Evolutionary conservation across 2,329 filamentous ascomycete species (phyloP), one percentile per base, ranked within the genome.

Genomic region (Botrytis byssoidea): DNA sequence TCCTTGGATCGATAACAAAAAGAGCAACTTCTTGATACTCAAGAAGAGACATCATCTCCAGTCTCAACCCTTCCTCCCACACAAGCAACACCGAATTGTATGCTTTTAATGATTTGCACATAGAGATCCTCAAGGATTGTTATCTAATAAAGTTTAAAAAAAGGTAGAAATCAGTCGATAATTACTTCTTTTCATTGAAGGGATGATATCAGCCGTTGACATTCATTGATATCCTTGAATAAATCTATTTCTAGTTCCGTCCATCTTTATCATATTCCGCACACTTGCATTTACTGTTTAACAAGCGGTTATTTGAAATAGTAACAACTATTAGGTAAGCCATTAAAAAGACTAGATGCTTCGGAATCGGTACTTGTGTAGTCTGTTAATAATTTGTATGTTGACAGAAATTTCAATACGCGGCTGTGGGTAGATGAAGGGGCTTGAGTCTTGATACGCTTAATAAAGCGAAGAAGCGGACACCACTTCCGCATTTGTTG

Each of bases 1-100:
- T 67, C 46, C 65, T 67, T 67, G 65, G 32, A 67, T 67, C 40
- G 29, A 22, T 29, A 65, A 65, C n/a, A 65, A 20, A 6, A 44
- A 32, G 48, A 25, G 25, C 48, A n/a, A 55, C 25, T 16, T n/a
- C 16, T n/a, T 7, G 12, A 55, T n/a, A 16, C 48, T 55, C 48
- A 18, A 55, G 37, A 25, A 29, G 46, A 48, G 44, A 35, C 42
- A 66, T 25, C 37, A 22, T 44, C 20, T 32, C 44, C 32, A 12
- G 25, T 37, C 29, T 18, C 48, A 55, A 55, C 25, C 48, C 25
- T 25, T 55, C 48, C 51, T 55, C n/a, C n/a, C 14, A 29, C 51
- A 32, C 25, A 18, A 66, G 42, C 32, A 35, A 18, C 20, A 46
- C 20, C 29, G 22, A 66, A 25, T 32, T 35, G n/a, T 25, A 48